Base-by-base conservation (phyloP, 371 early-diverging fungal genomes). In the Actinomortierella ambigua region DNA sequence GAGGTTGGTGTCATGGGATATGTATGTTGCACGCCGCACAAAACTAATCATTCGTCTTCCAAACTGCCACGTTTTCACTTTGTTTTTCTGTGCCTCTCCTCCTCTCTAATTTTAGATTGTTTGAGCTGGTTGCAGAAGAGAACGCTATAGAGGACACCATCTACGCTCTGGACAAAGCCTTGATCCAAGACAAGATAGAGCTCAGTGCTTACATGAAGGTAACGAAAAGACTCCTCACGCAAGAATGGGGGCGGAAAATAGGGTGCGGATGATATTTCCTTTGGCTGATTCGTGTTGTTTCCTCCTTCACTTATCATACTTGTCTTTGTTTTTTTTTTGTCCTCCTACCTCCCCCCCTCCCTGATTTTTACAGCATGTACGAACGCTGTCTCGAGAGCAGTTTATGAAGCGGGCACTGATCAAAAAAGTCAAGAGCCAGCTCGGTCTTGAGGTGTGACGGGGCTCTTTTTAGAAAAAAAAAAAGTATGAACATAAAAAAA, bases 141-240 rank as follows among this genome's bases (percentile, higher is more conserved):
- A 89, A 90, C 59, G 94, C 96, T 0, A 87, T 94, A 46, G 93
- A 95, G 59, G 97, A 97, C 58, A 86, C 93, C n/a, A 81, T 95
- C 50, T 95, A 95, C 68, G 82, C 86, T 47, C 79, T 97, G 48
- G 87, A 88, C 23, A 85, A 88, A 69, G 94, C 94, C 9, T 71
- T 95, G 34, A 89, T 85, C 61, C 81, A 85, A 28, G 92, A 88
- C 50, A 77, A 81, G 54, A 83, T 91, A 50, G 85, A 92, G 44
- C 59, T 89, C 28, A 76, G 70, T 26, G 80, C 84, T 1, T 93
- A 90, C 61, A 86, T 93, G 85, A 90, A 90, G 80, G 89, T 75
- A 61, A 24, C 11, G 23, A n/a, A n/a, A n/a, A n/a, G n/a, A n/a
- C n/a, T n/a, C n/a, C n/a, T n/a, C n/a, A n/a, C n/a, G n/a, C n/a